Base-by-base conservation (phyloP, 306 rosid genomes). In the Prunus mira region DNA sequence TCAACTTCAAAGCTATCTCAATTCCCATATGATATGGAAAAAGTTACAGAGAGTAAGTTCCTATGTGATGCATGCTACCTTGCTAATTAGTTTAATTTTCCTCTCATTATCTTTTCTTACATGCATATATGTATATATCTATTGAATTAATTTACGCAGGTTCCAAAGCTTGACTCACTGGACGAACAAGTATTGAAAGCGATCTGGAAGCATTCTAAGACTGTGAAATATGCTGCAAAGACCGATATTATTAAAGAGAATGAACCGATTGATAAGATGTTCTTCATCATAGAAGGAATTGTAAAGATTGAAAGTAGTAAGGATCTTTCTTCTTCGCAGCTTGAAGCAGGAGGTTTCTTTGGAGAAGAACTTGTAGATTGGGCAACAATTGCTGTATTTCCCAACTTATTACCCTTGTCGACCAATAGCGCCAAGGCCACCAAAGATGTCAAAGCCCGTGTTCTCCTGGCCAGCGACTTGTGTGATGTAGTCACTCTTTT, bases 281-380 rank as follows among this genome's bases (percentile, higher is more conserved):
- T 19, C 3, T 19, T 55, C 12, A 55, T 55, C 60, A 9, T 19
- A 2, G 60, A 55, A 9, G 60, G 60, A 55, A 0, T 55, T 55
- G 60, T 55, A 55, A 55, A 55, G 12, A 55, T 18, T n/a, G 60
- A 55, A 55, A 55, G 60, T n/a, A 32, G 38, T 5, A 32, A 0
- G 9, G 24, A 55, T n/a, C 10, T 0, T 6, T 1, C 25, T n/a
- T 0, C 60, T 3, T 0, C 12, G 25, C n/a, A 1, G 25, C 60
- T 19, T 6, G 0, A 55, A 55, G 1, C 60, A 1, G 25, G 25
- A 55, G 9, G 2, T 55, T 55, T 55, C 12, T 55, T 9, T n/a
- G 60, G 60, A 55, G 60, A 55, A 55, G 60, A 55, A 55, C 60
- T 55, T 55, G 24, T 55, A n/a, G 60, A 55, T n/a, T 55, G 60